A percentile compares a stretch with the other conserved stretches of the same genome.
These are phyloP conservation scores for Lumnitzera racemosa DNA, from an alignment of 345 rosid genomes.

Conservation along the genomic window DNA sequence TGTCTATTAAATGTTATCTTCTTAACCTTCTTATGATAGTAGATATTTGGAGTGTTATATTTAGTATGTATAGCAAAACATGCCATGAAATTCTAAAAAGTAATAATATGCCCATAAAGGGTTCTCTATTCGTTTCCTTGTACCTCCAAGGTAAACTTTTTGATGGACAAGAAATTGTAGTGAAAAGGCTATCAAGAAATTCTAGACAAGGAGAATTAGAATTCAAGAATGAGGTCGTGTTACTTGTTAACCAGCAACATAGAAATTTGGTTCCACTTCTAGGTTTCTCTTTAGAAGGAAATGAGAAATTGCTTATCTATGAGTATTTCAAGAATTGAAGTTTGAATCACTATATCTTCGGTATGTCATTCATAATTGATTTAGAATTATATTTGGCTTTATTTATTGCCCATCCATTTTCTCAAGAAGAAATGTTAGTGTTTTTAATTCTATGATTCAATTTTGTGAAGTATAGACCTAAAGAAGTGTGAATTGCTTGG, in stretches of 20 bases:
- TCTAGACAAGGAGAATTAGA: conserved; percentile 34
- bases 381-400: not conserved
- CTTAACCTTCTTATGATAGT: too few relatives aligned
- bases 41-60: too few relatives aligned
- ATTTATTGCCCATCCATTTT: too few relatives aligned
- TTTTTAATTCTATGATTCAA: not conserved
- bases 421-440: too few relatives aligned
- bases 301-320: conserved; percentile 33
- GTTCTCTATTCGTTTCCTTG: too few relatives aligned
- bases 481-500: conserved; percentile 7
- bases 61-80: too few relatives aligned
- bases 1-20: too few relatives aligned
- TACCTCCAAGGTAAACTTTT: too few relatives aligned
- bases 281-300: conserved; percentile 28
- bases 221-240: conserved; percentile 29
- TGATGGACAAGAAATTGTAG: conserved; percentile 12
- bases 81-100: too few relatives aligned
- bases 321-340: conserved; percentile 28
- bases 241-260: conserved; percentile 33
- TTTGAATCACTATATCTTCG: conserved; percentile 30
- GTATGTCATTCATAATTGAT: conserved; percentile 12
- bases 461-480: conserved; percentile 11
- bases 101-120: too few relatives aligned
- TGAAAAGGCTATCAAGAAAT: conserved; percentile 21
- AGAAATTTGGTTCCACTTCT: conserved; percentile 31